Base-by-base conservation (phyloP, 164 flowering plant species). In the Magnolia officinalis region DNA sequence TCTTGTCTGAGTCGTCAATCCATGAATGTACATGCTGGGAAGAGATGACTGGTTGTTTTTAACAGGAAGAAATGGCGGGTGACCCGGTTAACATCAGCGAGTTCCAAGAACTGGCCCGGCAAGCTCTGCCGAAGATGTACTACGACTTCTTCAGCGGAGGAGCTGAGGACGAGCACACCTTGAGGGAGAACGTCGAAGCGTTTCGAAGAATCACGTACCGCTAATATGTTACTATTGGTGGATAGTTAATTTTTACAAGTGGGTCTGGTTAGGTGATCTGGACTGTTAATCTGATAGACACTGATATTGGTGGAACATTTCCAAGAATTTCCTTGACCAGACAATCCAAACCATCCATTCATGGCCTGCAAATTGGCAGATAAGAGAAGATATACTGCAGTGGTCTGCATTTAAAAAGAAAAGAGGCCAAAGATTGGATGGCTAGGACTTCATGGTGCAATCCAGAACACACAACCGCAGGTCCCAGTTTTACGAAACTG, bases 111-210 rank as follows among this genome's bases (percentile, higher is more conserved):
- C 70, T 93, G 79, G 98, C 96, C 19, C 84, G 81, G 83, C 80
- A 78, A 70, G 87, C 81, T 73, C 90, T 93, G 79, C 96, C 98
- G 14, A 92, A 90, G 78, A 92, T 90, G 93, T 89, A 82, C 86
- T 92, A 88, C 74, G 98, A 94, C 70, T 94, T 51, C 85, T 87
- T 67, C 70, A 52, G 86, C 18, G 96, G 91, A 7, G 98, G 94
- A 73, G 95, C 95, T 20, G 98, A 92, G 83, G 97, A 92, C 68
- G 80, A 94, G 80, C 74, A 88, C 78, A 89, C 98, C 0, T 74
- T 88, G 13, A 82, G 73, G 74, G 89, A 92, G 72, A 92, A 92
- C 69, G 76, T 84, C 45, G 85, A 86, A 77, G 94, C 96, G 18
- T 94, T 90, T 80, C 83, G 65, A 18, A 87, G 90, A 84, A 94